Conservation (phyloP, 805 yeast species). For the Nakazawaea ernobii region DNA sequence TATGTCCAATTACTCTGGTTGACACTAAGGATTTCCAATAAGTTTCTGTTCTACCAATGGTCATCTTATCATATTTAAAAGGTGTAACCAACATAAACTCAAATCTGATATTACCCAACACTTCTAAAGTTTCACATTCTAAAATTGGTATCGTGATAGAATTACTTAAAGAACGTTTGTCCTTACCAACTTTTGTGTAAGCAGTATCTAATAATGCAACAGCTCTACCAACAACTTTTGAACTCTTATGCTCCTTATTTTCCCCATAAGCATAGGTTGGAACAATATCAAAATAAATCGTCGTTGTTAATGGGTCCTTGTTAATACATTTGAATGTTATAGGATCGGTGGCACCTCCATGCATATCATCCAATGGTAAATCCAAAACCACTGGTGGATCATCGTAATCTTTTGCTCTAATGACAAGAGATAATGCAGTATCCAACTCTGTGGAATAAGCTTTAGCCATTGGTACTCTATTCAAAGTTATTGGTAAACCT, state of each 20-base stretch:
- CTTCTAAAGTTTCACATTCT: slow-evolving; percentile 63
- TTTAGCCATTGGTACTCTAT: slow-evolving; percentile 68
- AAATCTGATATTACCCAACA: slow-evolving; percentile 72
- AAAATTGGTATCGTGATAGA: slow-evolving; percentile 69
- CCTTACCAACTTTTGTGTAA: slow-evolving; percentile 60
- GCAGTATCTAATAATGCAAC: slow-evolving; percentile 64
- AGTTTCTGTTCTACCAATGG: slow-evolving; percentile 61
- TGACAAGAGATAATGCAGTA: slow-evolving; percentile 74
- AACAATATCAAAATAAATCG: slow-evolving; percentile 76
- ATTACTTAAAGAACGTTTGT: slow-evolving; percentile 62
- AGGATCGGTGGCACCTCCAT: slow-evolving; percentile 65
- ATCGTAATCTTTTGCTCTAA: slow-evolving; percentile 36
- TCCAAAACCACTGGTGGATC: slow-evolving; percentile 65
- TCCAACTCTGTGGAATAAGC: slow-evolving; percentile 81
- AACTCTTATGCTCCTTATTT: slow-evolving; percentile 13
- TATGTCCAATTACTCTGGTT: slow-evolving; percentile 90
- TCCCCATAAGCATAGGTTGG: slow-evolving; percentile 69
- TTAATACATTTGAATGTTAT: slow-evolving; percentile 60
- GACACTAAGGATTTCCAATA: slow-evolving; percentile 90
- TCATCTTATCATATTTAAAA: slow-evolving; percentile 65
- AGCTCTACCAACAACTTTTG: slow-evolving; percentile 70
- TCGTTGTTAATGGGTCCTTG: slow-evolving; percentile 43
- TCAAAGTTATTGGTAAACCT: slow-evolving; percentile 57
- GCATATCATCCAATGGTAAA: slow-evolving; percentile 77
- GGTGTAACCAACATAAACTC: slow-evolving; percentile 70